Conservation (phyloP, 164 flowering plant species). For the Nymphaea thermarum region DNA sequence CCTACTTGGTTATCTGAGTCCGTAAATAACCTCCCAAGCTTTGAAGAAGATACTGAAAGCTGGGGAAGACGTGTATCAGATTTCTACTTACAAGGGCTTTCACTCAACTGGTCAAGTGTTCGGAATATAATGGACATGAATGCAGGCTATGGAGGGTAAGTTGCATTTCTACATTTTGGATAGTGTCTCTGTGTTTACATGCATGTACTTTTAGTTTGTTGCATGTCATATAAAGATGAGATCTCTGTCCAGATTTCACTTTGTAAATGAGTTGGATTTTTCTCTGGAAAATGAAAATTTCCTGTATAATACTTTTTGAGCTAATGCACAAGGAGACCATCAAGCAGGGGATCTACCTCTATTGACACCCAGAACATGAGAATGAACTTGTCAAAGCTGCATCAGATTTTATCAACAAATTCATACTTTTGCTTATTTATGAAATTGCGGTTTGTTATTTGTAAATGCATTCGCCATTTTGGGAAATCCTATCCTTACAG, state of each 20-base stretch:
- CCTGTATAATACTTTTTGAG: neutral
- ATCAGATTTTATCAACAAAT: too few relatives aligned
- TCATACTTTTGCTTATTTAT: too few relatives aligned
- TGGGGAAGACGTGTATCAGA: conserved; percentile 64
- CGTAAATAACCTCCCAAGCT: conserved; percentile 17
- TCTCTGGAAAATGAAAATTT: neutral
- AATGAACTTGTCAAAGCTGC: too few relatives aligned
- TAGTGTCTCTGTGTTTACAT: neutral
- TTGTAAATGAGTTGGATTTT: neutral
- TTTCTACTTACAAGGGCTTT: conserved; percentile 45
- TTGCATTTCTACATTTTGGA: neutral
- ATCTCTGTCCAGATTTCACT: neutral
- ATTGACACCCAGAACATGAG: too few relatives aligned
- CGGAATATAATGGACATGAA: conserved; percentile 97
- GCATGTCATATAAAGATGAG: neutral
- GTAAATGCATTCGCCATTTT: too few relatives aligned
- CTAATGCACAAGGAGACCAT: too few relatives aligned
- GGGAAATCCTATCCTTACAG: too few relatives aligned
- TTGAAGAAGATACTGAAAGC: conserved; percentile 41
- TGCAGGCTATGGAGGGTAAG: conserved; percentile 96
- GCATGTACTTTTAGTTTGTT: neutral
- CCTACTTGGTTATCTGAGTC: conserved; percentile 43
- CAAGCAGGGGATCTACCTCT: too few relatives aligned
- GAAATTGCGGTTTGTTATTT: too few relatives aligned
- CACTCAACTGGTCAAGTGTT: conserved; percentile 61